Evolutionary conservation across 148 eudicot genomes (phyloP).

Genomic region (Cornus florida): DNA sequence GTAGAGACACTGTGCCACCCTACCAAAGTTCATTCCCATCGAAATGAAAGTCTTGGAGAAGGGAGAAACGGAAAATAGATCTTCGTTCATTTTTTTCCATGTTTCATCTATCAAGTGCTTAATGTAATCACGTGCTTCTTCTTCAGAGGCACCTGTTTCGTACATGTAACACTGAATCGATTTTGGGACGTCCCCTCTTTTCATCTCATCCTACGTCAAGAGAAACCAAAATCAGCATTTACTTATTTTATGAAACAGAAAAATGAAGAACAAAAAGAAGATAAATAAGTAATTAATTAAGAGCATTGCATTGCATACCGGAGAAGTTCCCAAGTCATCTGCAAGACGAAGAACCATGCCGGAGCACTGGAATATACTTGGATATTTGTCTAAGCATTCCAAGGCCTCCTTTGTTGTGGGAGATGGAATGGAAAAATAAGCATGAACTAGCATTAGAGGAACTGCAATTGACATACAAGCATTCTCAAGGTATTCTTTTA

Average conservation of each 20-base stretch:
- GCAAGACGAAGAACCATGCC: slow-evolving; percentile 19
- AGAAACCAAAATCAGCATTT: background rate
- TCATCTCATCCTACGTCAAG: slow-evolving; percentile 26
- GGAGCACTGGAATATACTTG: slow-evolving; percentile 1
- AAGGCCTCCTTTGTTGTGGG: slow-evolving; percentile 3
- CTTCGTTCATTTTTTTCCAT: slow-evolving; percentile 29
- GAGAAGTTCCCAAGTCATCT: slow-evolving; percentile 34
- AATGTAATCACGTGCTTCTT: slow-evolving; percentile 24
- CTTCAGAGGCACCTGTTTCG: slow-evolving; percentile 14
- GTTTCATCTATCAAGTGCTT: slow-evolving; percentile 12
- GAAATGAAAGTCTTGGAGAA: background rate
- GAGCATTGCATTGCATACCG: background rate
- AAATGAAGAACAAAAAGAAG: too few relatives aligned
- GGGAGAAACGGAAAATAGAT: background rate
- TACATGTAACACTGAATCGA: slow-evolving; percentile 33
- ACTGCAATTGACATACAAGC: slow-evolving; percentile 20
- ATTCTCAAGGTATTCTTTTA: slow-evolving; percentile 20
- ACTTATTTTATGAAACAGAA: too few relatives aligned
- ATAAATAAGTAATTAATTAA: too few relatives aligned
- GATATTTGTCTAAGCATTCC: slow-evolving; percentile 5
- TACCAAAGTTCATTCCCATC: too few relatives aligned
- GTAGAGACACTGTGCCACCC: too few relatives aligned
- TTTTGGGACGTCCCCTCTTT: slow-evolving; percentile 24
- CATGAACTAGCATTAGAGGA: slow-evolving; percentile 14
- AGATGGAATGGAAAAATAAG: background rate